These are phyloP conservation scores for Metarhizium anisopliae DNA, from an alignment of 2,329 filamentous ascomycete genomes.

Conservation along the genomic window DNA sequence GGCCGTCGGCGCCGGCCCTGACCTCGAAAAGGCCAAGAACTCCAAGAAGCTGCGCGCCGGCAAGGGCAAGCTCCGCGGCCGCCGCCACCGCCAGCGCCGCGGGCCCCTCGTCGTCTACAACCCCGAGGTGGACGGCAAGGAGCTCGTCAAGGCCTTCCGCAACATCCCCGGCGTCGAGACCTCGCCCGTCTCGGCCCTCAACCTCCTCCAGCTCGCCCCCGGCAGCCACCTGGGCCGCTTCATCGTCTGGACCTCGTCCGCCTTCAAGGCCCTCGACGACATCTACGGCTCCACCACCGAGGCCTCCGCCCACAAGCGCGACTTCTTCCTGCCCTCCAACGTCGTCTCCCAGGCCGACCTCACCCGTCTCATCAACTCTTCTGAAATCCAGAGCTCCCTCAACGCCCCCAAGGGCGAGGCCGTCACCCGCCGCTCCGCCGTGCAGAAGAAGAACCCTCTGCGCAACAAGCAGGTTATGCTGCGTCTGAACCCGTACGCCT, in stretches of 20 bases:
- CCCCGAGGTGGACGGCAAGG: slow-evolving; percentile 89
- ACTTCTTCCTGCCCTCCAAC: slow-evolving; percentile 94
- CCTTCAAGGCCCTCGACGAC: slow-evolving; percentile 92
- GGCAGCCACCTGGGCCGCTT: slow-evolving; percentile 98
- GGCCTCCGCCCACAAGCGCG: slow-evolving; percentile 91
- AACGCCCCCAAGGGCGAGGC: slow-evolving; percentile 84
- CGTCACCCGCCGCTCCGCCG: slow-evolving; percentile 77
- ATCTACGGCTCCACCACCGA: slow-evolving; percentile 92
- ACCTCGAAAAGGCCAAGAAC: slow-evolving; percentile 91
- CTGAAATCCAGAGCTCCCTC: slow-evolving; percentile 94
- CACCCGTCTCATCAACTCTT: slow-evolving; percentile 96
- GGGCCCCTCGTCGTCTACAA: slow-evolving; percentile 97
- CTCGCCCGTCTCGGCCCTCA: slow-evolving; percentile 83
- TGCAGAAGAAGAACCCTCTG: slow-evolving; percentile 99
- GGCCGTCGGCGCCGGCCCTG: slow-evolving; percentile 79
- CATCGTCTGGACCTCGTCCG: slow-evolving; percentile 96
- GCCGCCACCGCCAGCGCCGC: slow-evolving; percentile 94
- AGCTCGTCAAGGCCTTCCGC: slow-evolving; percentile 90
- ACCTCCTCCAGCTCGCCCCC: slow-evolving; percentile 98
- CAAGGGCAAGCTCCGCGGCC: slow-evolving; percentile 97
- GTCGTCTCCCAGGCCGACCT: slow-evolving; percentile 91
- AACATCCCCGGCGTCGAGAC: slow-evolving; percentile 99
- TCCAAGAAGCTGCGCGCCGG: slow-evolving; percentile 96
- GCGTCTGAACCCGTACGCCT: slow-evolving; percentile 96
- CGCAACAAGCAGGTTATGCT: slow-evolving; percentile 98